Base-by-base conservation (phyloP, 2,329 filamentous ascomycete genomes). In the Plectosphaerella sp. region DNA sequence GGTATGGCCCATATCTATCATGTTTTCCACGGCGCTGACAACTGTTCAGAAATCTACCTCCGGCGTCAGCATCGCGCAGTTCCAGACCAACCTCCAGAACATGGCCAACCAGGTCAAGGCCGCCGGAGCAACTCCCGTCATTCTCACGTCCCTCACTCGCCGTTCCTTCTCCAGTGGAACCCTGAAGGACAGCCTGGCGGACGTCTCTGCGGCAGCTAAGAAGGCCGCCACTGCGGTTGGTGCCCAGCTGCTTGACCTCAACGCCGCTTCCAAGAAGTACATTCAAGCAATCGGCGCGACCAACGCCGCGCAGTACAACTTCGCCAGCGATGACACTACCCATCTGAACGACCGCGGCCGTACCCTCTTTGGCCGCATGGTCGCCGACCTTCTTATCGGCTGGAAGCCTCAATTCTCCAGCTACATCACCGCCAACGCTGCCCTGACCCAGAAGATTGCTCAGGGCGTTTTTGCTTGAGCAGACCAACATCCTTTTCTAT, bases 331-430 rank as follows among this genome's bases (percentile, higher is more conserved):
- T 2, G 83, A 86, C 61, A 66, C 67, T 47, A 85, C 82, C 1
- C 83, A 86, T 65, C 59, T 86, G 39, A 84, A 82, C 59, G 61
- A 62, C 3, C 67, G 69, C 55, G 82, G 82, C 0, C 73, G 72
- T 24, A 67, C 73, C 2, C 78, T 85, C 1, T 86, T 86, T 66
- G 75, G 78, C 1, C 72, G 79, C 24, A 71, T 85, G 62, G 76
- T 84, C n/a, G 76, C 74, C 3, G 77, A 82, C 55, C 62, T 85
- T 8, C 56, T 78, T 28, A 56, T 76, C n/a, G 51, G 9, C 28
- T 33, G 28, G 28, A 33, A 33, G 28, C 28, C 28, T 33, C 4
- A 33, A 12, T 33, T 33, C 28, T 33, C 28, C 28, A 33, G 11
- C 28, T 33, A 33, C 28, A 4, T 33, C 28, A 33, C 28, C 11